These are phyloP conservation scores for Tinospora cordifolia DNA, from an alignment of 164 flowering plant species.

Conservation along the genomic window DNA sequence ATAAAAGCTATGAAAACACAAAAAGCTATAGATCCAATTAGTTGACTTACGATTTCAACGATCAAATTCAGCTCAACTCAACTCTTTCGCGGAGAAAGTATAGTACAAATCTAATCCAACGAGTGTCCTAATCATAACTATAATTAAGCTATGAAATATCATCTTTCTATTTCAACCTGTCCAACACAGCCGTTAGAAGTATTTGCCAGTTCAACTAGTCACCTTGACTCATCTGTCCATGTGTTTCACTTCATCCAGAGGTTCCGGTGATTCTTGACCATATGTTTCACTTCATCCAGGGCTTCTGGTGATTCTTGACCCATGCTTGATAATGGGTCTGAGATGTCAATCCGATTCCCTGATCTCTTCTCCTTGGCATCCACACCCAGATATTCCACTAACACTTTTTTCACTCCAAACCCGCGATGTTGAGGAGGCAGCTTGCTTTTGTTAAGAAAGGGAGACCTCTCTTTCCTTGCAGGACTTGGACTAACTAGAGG, in stretches of 20 bases:
- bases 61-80: constrained; percentile 32
- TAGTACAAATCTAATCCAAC: background rate
- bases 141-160: background rate
- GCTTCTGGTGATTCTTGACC: background rate
- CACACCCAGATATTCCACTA: constrained; percentile 65
- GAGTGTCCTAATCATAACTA: background rate
- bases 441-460: constrained; percentile 43
- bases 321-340: background rate
- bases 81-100: constrained; percentile 47
- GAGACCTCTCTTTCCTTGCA: constrained; percentile 40
- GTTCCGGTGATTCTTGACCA: too few species aligned
- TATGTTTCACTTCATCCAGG: background rate
- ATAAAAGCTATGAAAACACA: too few species aligned
- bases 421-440: constrained; percentile 44
- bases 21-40: too few species aligned
- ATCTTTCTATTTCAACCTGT: background rate
- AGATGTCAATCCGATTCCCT: constrained; percentile 26
- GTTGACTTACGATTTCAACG: background rate
- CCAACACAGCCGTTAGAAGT: background rate
- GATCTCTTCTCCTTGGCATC: constrained; percentile 40
- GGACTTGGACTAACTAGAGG: constrained; percentile 47
- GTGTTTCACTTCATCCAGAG: background rate
- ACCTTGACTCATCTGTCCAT: background rate
- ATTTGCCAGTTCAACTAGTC: background rate
- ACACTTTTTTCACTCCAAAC: constrained; percentile 60